Conservation (phyloP, 208 protist species). For the Leishmania aethiopica region DNA sequence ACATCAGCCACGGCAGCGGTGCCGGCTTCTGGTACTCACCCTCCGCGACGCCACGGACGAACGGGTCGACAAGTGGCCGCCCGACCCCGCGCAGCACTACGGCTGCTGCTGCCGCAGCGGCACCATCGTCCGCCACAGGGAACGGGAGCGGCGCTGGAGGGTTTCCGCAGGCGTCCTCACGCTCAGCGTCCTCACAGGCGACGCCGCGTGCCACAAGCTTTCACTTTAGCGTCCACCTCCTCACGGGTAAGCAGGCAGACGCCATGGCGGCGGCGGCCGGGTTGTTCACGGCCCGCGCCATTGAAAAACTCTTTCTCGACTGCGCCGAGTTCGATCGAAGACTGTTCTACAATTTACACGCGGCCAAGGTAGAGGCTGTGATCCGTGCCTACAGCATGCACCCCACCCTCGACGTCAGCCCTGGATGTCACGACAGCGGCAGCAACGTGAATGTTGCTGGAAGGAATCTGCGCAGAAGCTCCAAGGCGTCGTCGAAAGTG, state of each 20-base stretch:
- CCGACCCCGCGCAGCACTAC: conserved; percentile 22
- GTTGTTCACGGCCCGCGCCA: conserved; percentile 13
- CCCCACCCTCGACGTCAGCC: background rate
- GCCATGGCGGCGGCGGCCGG: conserved; percentile 51
- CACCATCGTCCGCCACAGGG: background rate
- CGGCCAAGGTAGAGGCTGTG: conserved; percentile 7
- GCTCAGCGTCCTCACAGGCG: conserved; percentile 12
- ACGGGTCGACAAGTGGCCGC: conserved; percentile 22
- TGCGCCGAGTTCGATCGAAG: conserved; percentile 41
- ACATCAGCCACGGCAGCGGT: conserved; percentile 3
- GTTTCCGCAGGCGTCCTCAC: conserved; percentile 4
- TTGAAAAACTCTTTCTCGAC: conserved; percentile 37
- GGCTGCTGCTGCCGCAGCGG: background rate
- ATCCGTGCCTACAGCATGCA: conserved; percentile 14
- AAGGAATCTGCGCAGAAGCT: background rate
- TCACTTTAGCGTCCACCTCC: conserved; percentile 72
- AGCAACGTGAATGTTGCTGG: background rate
- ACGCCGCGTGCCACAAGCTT: conserved; percentile 32
- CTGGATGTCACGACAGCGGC: background rate
- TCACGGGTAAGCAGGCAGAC: conserved; percentile 61
- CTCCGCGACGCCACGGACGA: conserved; percentile 26
- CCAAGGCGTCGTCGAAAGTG: background rate
- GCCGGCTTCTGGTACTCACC: conserved; percentile 1
- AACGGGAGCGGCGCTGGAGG: background rate
- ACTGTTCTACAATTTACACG: conserved; percentile 53